Evolutionary conservation across 805 yeast species (phyloP).

Genomic region (Hanseniaspora occidentalis): DNA sequence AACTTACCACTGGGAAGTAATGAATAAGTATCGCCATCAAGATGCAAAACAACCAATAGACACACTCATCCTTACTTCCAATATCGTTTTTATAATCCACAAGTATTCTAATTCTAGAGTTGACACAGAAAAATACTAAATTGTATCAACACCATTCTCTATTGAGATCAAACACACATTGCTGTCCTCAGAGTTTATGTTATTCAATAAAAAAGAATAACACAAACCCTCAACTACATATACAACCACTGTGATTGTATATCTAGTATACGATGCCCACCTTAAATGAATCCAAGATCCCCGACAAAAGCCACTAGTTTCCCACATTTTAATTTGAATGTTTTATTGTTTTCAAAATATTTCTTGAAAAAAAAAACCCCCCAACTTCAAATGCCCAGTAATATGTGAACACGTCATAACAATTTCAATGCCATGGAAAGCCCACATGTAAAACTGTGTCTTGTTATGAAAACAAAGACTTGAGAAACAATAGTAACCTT

Average conservation of each 20-base stretch:
- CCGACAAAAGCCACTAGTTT: neutral
- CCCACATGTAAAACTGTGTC: neutral
- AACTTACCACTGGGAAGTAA: no score
- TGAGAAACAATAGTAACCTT: neutral
- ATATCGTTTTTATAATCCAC: no score
- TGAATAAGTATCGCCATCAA: no score
- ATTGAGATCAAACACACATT: no score
- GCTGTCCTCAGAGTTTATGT: no score
- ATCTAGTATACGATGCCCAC: neutral
- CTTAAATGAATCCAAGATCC: neutral
- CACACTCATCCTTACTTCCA: no score
- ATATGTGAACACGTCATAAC: neutral
- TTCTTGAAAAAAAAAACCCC: neutral
- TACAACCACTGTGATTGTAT: neutral
- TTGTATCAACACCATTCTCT: no score
- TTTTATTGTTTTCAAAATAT: neutral
- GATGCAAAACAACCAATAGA: no score
- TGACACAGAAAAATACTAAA: no score
- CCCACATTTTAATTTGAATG: neutral
- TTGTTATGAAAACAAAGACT: neutral
- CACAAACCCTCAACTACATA: no score
- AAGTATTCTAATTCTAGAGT: no score
- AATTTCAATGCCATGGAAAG: conserved; percentile 1
- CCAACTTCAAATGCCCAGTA: neutral
- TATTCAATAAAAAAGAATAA: no score